Conservation (phyloP, 2,329 filamentous ascomycete genomes). For the Xylaria sp. region DNA sequence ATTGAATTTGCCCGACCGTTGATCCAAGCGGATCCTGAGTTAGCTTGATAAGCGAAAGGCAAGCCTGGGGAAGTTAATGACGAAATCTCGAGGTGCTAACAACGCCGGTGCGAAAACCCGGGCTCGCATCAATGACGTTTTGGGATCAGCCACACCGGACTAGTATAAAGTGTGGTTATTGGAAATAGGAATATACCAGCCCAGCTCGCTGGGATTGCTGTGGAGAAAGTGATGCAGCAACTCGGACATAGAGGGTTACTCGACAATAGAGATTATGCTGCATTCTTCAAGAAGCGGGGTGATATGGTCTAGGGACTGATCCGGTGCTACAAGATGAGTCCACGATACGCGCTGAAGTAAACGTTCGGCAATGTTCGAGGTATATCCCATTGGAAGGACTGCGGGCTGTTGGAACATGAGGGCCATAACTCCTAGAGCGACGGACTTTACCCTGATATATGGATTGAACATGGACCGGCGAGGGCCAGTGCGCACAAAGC, state of each 20-base stretch:
- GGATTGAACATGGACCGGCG: slow-evolving; percentile 15
- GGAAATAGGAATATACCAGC: slow-evolving; percentile 14
- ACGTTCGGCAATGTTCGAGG: background rate
- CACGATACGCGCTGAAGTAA: slow-evolving; percentile 13
- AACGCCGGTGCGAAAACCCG: background rate
- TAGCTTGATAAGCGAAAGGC: background rate
- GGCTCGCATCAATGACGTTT: background rate
- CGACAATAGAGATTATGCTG: slow-evolving; percentile 17
- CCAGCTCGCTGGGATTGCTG: slow-evolving; percentile 19
- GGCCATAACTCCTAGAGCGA: slow-evolving; percentile 15
- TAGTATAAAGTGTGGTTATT: background rate
- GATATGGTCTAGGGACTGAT: slow-evolving; percentile 7
- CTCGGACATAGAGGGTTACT: slow-evolving; percentile 19
- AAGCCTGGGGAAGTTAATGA: background rate
- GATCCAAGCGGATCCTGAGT: background rate
- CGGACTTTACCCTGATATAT: slow-evolving; percentile 19
- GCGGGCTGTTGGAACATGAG: slow-evolving; percentile 10
- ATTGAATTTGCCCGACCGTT: slow-evolving; percentile 6
- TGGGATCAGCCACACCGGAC: slow-evolving; percentile 3
- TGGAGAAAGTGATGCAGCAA: slow-evolving; percentile 26
- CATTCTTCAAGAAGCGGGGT: slow-evolving; percentile 32
- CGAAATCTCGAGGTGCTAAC: background rate
- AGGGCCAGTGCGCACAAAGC: slow-evolving; percentile 3
- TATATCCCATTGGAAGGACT: background rate
- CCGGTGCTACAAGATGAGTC: slow-evolving; percentile 14